These are phyloP conservation scores for Flaveria floridana DNA, from an alignment of 140 eudicot genomes.

Conservation along the genomic window DNA sequence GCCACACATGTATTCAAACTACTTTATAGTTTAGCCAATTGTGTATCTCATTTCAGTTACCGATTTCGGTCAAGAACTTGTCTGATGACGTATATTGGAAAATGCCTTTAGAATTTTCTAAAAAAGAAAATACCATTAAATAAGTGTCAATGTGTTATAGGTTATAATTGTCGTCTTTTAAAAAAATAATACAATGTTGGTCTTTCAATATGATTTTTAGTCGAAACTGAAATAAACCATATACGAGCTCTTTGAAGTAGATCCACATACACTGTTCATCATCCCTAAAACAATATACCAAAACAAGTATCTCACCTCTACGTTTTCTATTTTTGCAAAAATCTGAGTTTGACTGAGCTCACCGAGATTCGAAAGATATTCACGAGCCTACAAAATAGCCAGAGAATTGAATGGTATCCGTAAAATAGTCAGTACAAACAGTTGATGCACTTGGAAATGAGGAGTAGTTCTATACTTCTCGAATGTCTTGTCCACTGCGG, in stretches of 20 bases:
- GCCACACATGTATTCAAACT: not conserved
- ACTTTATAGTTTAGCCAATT: not conserved
- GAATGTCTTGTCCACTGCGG: slow-evolving; percentile 68
- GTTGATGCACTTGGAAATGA: not conserved
- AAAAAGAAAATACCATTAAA: not conserved
- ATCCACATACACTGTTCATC: not conserved
- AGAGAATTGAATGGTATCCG: not conserved
- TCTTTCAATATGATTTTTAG: not conserved
- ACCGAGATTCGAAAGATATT: slow-evolving; percentile 66
- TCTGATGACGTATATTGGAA: not conserved
- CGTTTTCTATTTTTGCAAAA: slow-evolving; percentile 87
- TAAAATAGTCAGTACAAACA: not conserved
- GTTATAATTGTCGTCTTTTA: not conserved
- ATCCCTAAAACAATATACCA: not conserved
- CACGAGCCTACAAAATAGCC: slow-evolving; percentile 71
- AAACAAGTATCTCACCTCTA: slow-evolving; percentile 55
- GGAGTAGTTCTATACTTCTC: slow-evolving; percentile 41
- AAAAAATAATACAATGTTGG: not conserved
- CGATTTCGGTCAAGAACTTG: slow-evolving; percentile 5
- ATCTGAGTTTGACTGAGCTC: slow-evolving; percentile 90
- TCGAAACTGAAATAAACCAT: not conserved
- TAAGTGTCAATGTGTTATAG: not conserved
- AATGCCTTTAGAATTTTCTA: not conserved
- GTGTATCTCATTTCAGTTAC: not conserved
- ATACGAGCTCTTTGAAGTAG: not conserved